These are phyloP conservation scores for Monosporascus sp. DNA, from an alignment of 2,329 filamentous ascomycete genomes.

Conservation along the genomic window DNA sequence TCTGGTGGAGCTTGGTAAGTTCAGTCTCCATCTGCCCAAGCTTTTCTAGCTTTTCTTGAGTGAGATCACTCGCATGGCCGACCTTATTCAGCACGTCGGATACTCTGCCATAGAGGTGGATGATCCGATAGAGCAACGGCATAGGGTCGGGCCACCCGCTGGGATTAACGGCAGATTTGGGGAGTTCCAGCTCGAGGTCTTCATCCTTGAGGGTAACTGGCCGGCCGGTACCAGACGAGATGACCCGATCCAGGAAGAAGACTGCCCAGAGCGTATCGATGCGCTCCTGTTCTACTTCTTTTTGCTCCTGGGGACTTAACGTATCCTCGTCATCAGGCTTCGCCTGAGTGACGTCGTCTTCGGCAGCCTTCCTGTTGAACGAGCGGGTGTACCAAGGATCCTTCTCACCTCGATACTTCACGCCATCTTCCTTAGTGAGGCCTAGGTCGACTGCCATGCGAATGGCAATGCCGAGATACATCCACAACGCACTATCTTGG, in stretches of 20 bases:
- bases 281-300: constrained; percentile 71
- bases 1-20: constrained; percentile 67
- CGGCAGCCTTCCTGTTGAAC: constrained; percentile 32
- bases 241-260: constrained; percentile 81
- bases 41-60: constrained; percentile 65
- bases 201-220: constrained; percentile 79
- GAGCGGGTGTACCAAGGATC: constrained; percentile 45
- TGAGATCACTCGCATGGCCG: constrained; percentile 67
- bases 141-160: constrained; percentile 71
- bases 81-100: constrained; percentile 83
- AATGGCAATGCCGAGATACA: constrained; percentile 86
- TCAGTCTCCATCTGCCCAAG: constrained; percentile 76
- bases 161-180: constrained; percentile 44
- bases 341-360: constrained; percentile 20
- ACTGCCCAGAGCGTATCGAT: constrained; percentile 89
- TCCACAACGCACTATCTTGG: constrained; percentile 87
- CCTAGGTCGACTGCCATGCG: constrained; percentile 78
- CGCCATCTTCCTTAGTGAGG: constrained; percentile 74
- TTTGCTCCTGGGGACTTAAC: constrained; percentile 47
- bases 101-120: constrained; percentile 79
- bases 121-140: constrained; percentile 74
- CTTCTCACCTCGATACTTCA: constrained; percentile 55
- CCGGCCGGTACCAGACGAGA: constrained; percentile 80
- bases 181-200: constrained; percentile 76
- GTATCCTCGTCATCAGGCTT: constrained; percentile 38